A percentile compares a stretch with the other conserved stretches of the same genome.
These are phyloP conservation scores for Boletus edulis DNA, from an alignment of 768 basidiomycete species.

Conservation along the genomic window DNA sequence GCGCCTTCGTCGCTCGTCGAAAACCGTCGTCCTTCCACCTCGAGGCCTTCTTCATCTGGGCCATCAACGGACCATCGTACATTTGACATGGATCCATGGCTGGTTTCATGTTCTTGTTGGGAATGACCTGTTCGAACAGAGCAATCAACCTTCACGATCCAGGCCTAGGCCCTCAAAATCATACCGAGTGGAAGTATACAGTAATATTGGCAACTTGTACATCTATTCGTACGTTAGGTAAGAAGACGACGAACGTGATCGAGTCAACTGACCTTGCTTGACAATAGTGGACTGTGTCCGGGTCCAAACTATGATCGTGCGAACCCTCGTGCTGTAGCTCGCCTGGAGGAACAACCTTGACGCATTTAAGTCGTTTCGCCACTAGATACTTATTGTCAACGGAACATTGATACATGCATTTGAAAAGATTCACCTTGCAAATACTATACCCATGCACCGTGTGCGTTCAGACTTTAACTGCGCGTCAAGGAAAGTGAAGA, in stretches of 20 bases:
- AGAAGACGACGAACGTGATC: neutral
- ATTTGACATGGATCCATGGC: slow-evolving; percentile 59
- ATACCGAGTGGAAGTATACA: slow-evolving; percentile 54
- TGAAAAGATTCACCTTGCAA: slow-evolving; percentile 41
- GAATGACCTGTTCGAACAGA: slow-evolving; percentile 42
- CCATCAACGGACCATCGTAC: slow-evolving; percentile 55
- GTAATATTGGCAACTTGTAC: slow-evolving; percentile 54
- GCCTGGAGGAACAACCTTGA: slow-evolving; percentile 44
- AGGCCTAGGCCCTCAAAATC: neutral
- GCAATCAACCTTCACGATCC: neutral
- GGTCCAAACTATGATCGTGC: slow-evolving; percentile 47
- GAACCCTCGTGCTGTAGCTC: slow-evolving; percentile 41
- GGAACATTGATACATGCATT: neutral
- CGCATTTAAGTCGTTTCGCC: slow-evolving; percentile 50
- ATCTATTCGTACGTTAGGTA: slow-evolving; percentile 32
- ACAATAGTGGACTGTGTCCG: slow-evolving; percentile 49
- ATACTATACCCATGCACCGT: slow-evolving; percentile 38
- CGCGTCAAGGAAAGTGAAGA: neutral
- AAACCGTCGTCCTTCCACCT: slow-evolving; percentile 52
- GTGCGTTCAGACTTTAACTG: neutral
- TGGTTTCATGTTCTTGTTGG: slow-evolving; percentile 57
- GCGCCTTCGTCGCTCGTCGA: slow-evolving; percentile 52
- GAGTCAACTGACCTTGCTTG: slow-evolving; percentile 37
- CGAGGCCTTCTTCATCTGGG: slow-evolving; percentile 44
- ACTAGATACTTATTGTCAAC: slow-evolving; percentile 28